These are phyloP conservation scores for Fusarium sulawesiense DNA, from an alignment of 2,329 filamentous ascomycete genomes.

Conservation along the genomic window DNA sequence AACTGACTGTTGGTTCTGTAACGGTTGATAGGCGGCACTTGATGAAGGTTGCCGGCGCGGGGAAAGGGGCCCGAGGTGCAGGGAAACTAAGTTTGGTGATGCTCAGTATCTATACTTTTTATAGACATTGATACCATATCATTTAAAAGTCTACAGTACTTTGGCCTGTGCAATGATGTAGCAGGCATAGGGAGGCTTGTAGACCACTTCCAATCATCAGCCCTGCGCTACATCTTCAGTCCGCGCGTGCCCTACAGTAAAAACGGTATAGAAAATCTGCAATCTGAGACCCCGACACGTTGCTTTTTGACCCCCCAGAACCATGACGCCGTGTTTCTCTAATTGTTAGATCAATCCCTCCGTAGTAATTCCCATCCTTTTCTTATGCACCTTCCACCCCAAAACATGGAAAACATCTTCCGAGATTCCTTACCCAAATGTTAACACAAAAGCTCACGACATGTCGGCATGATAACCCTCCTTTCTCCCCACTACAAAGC, in stretches of 20 bases:
- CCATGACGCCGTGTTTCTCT: neutral
- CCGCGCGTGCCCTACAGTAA: constrained; percentile 6
- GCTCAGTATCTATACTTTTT: neutral
- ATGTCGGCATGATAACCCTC: constrained; percentile 42
- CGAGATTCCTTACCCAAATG: constrained; percentile 14
- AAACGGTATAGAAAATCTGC: neutral
- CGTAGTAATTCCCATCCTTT: neutral
- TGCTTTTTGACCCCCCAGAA: neutral
- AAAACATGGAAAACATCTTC: constrained; percentile 27
- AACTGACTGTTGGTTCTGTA: neutral
- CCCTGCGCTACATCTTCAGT: constrained; percentile 19
- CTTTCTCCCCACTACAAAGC: constrained; percentile 39
- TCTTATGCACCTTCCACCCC: neutral
- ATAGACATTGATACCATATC: accelerated
- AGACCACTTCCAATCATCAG: constrained; percentile 20
- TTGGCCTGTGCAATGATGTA: neutral
- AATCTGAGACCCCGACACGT: neutral
- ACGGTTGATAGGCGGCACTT: constrained; percentile 15
- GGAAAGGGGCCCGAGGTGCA: neutral
- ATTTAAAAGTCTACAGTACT: neutral
- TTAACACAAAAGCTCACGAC: neutral
- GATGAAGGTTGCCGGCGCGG: constrained; percentile 14
- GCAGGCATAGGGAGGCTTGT: constrained; percentile 24
- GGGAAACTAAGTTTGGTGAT: neutral
- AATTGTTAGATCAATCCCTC: neutral